phyloP scores from a whole-genome alignment of 495 filamentous ascomycete genomes.

The Sabuloglossum arenarium region DNA sequence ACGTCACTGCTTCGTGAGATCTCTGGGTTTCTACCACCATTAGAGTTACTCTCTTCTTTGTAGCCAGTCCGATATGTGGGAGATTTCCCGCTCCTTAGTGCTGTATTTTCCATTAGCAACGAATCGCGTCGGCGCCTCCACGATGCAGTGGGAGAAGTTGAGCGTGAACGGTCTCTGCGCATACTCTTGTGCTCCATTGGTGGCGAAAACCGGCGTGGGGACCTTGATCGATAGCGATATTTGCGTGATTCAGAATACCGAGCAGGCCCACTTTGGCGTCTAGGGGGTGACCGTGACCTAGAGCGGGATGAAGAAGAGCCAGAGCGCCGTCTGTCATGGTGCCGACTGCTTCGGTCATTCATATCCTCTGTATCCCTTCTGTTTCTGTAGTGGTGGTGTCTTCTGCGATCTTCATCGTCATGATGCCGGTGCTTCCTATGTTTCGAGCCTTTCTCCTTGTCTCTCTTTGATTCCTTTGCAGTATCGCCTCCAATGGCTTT shows the following conservation, averaged over 20 bases:
- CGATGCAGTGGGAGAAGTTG: not conserved
- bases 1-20: not conserved
- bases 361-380: conserved; percentile 8
- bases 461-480: conserved; percentile 17
- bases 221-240: not conserved
- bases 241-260: not conserved
- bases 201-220: not conserved
- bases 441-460: conserved; percentile 22
- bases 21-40: not conserved
- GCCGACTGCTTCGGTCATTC: conserved; percentile 4
- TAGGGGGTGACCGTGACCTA: conserved; percentile 13
- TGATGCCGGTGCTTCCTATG: conserved; percentile 30
- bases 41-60: not conserved
- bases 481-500: conserved; percentile 30
- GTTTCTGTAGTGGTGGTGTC: conserved; percentile 7
- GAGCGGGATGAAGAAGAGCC: conserved; percentile 12
- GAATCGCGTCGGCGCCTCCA: not conserved
- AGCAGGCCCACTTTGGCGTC: not conserved
- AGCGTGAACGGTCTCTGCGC: not conserved
- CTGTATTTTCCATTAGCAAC: not conserved
- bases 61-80: not conserved
- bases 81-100: not conserved
- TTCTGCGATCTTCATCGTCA: conserved; percentile 21
- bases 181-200: not conserved
- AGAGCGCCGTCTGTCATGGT: conserved; percentile 13